These are phyloP conservation scores for Spizellomyces punctatus DNA, from an alignment of 192 early-diverging fungal genomes.

Conservation along the genomic window DNA sequence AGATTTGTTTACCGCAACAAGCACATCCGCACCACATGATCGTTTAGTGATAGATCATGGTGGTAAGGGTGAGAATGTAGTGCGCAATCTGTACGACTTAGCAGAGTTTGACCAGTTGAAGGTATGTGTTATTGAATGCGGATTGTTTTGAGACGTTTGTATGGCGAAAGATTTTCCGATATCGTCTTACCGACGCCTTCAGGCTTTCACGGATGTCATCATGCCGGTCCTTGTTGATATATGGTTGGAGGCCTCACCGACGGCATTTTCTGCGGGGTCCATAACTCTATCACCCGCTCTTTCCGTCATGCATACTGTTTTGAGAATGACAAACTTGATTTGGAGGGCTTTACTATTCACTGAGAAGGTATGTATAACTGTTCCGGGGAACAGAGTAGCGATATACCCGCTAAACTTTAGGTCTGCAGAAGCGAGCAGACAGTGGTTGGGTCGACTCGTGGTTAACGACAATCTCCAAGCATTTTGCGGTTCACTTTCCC, in stretches of 20 bases:
- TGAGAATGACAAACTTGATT: constrained; percentile 69
- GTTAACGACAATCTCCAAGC: constrained; percentile 65
- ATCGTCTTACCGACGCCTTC: neutral
- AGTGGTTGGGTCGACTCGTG: constrained; percentile 49
- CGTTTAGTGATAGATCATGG: no score
- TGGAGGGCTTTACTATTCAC: constrained; percentile 59
- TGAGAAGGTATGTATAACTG: constrained; percentile 1
- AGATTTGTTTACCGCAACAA: no score
- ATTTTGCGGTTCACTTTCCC: constrained; percentile 75
- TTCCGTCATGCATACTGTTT: constrained; percentile 60
- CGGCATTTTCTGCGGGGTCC: constrained; percentile 58
- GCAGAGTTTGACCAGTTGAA: constrained; percentile 12
- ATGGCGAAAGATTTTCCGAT: no score
- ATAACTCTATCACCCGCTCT: constrained; percentile 60
- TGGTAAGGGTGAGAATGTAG: no score
- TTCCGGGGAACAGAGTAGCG: constrained; percentile 22
- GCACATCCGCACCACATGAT: no score
- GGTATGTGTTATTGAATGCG: constrained; percentile 1
- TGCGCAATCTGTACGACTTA: constrained; percentile 15
- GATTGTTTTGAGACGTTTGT: no score
- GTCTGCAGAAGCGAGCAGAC: neutral
- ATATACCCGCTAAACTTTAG: neutral
- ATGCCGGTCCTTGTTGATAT: constrained; percentile 73
- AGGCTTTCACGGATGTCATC: constrained; percentile 48
- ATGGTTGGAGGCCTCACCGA: constrained; percentile 78